Evolutionary conservation across 2,329 filamentous ascomycete species (phyloP).

Genomic region (Triangularia setosa): DNA sequence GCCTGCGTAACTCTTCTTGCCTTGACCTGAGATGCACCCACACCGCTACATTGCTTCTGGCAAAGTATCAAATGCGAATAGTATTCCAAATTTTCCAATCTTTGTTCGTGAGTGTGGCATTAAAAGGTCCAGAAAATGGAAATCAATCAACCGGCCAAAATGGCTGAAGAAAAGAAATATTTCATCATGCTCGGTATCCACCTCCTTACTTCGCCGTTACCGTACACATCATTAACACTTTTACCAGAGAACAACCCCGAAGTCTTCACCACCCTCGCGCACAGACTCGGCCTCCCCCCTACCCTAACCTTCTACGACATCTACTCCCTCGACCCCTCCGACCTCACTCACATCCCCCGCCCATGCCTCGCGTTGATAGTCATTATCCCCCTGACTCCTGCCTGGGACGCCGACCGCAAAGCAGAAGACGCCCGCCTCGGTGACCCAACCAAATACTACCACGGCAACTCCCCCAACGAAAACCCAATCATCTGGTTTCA

Average conservation of each 20-base stretch:
- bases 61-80: no score
- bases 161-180: slow-evolving; percentile 16
- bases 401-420: slow-evolving; percentile 34
- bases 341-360: slow-evolving; percentile 70
- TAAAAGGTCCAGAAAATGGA: background rate
- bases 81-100: background rate
- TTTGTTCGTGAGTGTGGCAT: no score
- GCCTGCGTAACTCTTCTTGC: background rate
- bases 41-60: background rate
- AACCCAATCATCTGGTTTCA: slow-evolving; percentile 73
- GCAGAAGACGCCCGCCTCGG: slow-evolving; percentile 52
- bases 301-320: slow-evolving; percentile 75
- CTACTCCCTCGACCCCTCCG: slow-evolving; percentile 72
- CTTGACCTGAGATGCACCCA: background rate
- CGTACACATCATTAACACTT: background rate
- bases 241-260: slow-evolving; percentile 62
- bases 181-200: slow-evolving; percentile 18
- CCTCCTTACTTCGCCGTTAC: background rate
- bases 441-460: slow-evolving; percentile 15
- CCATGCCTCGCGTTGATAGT: slow-evolving; percentile 74
- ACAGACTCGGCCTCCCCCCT: slow-evolving; percentile 65
- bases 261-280: slow-evolving; percentile 69
- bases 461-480: slow-evolving; percentile 18
- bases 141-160: slow-evolving; percentile 4
- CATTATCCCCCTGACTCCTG: slow-evolving; percentile 64